Evolutionary conservation across 1,139 yeast species (phyloP).

Genomic region (Debaryomyces nepalensis): DNA sequence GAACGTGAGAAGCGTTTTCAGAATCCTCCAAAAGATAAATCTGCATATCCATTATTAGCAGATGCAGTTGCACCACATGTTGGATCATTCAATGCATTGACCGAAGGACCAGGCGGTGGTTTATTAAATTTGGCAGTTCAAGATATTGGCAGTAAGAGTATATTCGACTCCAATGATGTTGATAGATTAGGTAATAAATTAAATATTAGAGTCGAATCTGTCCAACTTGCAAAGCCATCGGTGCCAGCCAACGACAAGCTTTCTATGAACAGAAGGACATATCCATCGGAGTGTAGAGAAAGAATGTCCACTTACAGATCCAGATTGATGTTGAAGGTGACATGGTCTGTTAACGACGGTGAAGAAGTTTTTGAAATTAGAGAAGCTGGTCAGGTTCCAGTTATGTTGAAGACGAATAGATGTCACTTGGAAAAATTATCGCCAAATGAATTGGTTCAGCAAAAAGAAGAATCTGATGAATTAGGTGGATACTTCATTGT

Average conservation of each 20-base stretch:
- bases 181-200: slow-evolving; percentile 82
- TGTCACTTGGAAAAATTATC: slow-evolving; percentile 86
- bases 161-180: slow-evolving; percentile 74
- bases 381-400: slow-evolving; percentile 90
- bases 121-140: slow-evolving; percentile 80
- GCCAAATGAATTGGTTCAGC: slow-evolving; percentile 77
- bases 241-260: slow-evolving; percentile 77
- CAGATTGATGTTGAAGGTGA: slow-evolving; percentile 73
- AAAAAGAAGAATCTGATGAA: slow-evolving; percentile 92
- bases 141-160: slow-evolving; percentile 85
- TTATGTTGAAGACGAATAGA: slow-evolving; percentile 87
- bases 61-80: slow-evolving; percentile 95
- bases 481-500: slow-evolving; percentile 95
- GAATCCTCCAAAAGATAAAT: slow-evolving; percentile 86
- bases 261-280: slow-evolving; percentile 78
- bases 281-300: slow-evolving; percentile 90
- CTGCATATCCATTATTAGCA: slow-evolving; percentile 77
- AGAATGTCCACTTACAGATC: slow-evolving; percentile 79
- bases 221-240: slow-evolving; percentile 83
- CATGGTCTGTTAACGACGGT: slow-evolving; percentile 86
- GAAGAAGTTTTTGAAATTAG: slow-evolving; percentile 81
- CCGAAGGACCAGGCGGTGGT: slow-evolving; percentile 87
- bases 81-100: slow-evolving; percentile 93
- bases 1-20: slow-evolving; percentile 85
- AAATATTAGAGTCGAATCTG: slow-evolving; percentile 78